These are phyloP conservation scores for Rosellinia necatrix DNA, from an alignment of 2,329 filamentous ascomycete genomes.

Conservation along the genomic window DNA sequence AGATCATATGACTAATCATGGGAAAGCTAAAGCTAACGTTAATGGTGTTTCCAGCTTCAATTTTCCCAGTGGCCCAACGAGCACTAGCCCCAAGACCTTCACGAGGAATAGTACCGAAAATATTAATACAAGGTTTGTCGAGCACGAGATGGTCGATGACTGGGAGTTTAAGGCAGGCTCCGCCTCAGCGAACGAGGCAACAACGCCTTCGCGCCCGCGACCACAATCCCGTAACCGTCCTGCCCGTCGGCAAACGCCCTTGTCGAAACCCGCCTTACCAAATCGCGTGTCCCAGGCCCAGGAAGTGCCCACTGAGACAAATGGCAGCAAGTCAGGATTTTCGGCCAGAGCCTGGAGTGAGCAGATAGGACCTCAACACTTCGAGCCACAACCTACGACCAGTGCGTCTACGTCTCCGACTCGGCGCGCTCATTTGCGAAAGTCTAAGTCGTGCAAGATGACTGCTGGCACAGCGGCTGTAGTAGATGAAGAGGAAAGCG, in stretches of 20 bases:
- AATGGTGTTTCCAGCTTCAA: constrained; percentile 53
- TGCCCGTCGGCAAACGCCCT: constrained; percentile 47
- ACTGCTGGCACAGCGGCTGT: constrained; percentile 50
- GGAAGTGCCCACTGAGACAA: constrained; percentile 34
- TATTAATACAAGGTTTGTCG: constrained; percentile 65
- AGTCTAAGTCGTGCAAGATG: constrained; percentile 62
- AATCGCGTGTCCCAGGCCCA: constrained; percentile 30
- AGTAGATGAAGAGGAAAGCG: constrained; percentile 53
- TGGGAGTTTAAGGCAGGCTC: constrained; percentile 60
- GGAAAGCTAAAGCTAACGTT: constrained; percentile 42
- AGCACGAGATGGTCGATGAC: constrained; percentile 50
- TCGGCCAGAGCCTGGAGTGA: constrained; percentile 59
- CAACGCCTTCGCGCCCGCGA: constrained; percentile 42
- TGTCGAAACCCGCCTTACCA: constrained; percentile 31
- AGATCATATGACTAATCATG: constrained; percentile 11
- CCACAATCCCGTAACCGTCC: constrained; percentile 48
- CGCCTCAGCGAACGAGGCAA: constrained; percentile 37
- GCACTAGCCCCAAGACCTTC: constrained; percentile 48
- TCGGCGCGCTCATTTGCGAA: constrained; percentile 58
- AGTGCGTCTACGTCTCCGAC: constrained; percentile 51
- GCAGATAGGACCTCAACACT: constrained; percentile 59
- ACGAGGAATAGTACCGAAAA: constrained; percentile 59
- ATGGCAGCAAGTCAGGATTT: constrained; percentile 44
- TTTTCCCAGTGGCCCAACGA: constrained; percentile 50
- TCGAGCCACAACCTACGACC: constrained; percentile 51